phyloP scores from a whole-genome alignment of 805 yeast genomes.

The Metschnikowia santaceciliae region DNA sequence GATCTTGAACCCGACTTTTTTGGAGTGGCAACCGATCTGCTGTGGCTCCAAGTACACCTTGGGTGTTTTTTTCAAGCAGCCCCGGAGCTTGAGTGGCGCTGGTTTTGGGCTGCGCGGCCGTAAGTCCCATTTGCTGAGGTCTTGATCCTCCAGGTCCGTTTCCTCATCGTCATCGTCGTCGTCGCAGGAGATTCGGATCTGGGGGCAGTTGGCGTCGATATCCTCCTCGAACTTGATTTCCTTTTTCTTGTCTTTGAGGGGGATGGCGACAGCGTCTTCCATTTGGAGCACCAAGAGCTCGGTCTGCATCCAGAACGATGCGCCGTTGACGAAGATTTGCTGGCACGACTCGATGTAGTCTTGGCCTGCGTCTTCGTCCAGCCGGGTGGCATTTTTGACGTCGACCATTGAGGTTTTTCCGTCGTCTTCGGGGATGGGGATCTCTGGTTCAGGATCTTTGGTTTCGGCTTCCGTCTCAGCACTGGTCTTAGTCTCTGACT shows the following conservation, averaged over 20 bases:
- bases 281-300: slow-evolving; percentile 6
- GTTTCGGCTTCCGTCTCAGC: too few species aligned
- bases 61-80: background rate
- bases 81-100: background rate
- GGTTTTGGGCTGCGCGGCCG: background rate
- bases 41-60: background rate
- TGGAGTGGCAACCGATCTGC: background rate
- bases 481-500: too few species aligned
- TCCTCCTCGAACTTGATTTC: slow-evolving; percentile 2
- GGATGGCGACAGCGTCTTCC: background rate
- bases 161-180: background rate
- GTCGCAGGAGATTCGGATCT: background rate
- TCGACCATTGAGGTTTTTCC: background rate
- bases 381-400: background rate
- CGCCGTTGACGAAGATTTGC: background rate
- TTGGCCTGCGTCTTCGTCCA: background rate
- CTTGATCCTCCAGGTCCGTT: background rate
- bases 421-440: background rate
- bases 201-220: slow-evolving; percentile 1
- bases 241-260: background rate
- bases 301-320: slow-evolving; percentile 6
- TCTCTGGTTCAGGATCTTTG: too few species aligned
- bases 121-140: slow-evolving; percentile 2
- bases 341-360: slow-evolving; percentile 6
- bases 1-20: slow-evolving; percentile 3